Evolutionary conservation across 257 asterid genomes (phyloP).

Genomic region (Haberlea rhodopensis): DNA sequence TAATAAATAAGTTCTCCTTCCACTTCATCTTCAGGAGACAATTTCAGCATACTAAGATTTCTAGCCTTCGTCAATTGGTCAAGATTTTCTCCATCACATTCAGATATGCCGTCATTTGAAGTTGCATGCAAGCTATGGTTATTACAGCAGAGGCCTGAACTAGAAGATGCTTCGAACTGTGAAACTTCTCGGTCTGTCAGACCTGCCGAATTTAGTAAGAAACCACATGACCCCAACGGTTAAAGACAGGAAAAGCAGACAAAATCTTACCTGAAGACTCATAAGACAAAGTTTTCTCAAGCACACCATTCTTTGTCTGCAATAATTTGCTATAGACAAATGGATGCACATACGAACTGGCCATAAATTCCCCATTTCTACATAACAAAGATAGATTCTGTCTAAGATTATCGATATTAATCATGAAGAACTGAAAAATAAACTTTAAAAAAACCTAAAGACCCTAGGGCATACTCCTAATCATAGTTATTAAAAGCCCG

Average conservation of each 20-base stretch:
- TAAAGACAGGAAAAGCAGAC: slow-evolving; percentile 24
- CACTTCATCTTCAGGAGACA: slow-evolving; percentile 87
- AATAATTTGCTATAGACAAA: slow-evolving; percentile 48
- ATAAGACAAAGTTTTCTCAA: slow-evolving; percentile 31
- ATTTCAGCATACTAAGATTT: slow-evolving; percentile 48
- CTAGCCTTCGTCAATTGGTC: slow-evolving; percentile 54
- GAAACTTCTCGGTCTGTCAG: slow-evolving; percentile 58
- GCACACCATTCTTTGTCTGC: slow-evolving; percentile 42
- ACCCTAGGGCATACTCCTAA: background rate
- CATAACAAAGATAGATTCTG: slow-evolving; percentile 28
- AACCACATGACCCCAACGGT: slow-evolving; percentile 29
- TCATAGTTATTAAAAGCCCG: no score
- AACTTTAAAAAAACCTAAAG: background rate
- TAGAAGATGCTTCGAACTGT: slow-evolving; percentile 70
- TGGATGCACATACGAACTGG: slow-evolving; percentile 60
- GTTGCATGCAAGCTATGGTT: slow-evolving; percentile 37
- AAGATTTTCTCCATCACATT: slow-evolving; percentile 39
- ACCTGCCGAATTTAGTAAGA: slow-evolving; percentile 48
- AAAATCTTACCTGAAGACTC: slow-evolving; percentile 50
- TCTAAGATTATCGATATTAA: slow-evolving; percentile 13
- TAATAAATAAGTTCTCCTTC: slow-evolving; percentile 87
- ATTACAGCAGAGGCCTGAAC: slow-evolving; percentile 75
- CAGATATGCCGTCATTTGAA: slow-evolving; percentile 38
- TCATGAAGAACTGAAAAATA: background rate
- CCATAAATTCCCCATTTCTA: slow-evolving; percentile 49